Conservation (phyloP, 2,329 filamentous ascomycete species). For the Phialophora expanda region DNA sequence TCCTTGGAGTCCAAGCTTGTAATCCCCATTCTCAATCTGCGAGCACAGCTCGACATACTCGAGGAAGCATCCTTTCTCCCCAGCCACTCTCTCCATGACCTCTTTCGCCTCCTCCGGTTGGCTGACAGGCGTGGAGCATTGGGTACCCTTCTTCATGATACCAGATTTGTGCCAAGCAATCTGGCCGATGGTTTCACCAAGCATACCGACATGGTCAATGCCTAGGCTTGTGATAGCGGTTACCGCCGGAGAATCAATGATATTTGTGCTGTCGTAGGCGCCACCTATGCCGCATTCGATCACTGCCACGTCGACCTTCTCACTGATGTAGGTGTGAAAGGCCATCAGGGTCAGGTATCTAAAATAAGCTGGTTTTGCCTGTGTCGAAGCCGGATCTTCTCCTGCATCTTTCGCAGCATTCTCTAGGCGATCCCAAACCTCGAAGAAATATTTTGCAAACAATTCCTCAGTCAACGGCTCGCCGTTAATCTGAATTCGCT, state of each 20-base stretch:
- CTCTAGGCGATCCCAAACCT: constrained; percentile 75
- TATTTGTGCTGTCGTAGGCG: constrained; percentile 90
- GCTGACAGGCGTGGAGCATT: constrained; percentile 68
- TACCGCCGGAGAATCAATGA: constrained; percentile 72
- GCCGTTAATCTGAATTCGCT: constrained; percentile 82
- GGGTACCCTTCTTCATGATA: constrained; percentile 73
- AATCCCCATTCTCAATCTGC: constrained; percentile 49
- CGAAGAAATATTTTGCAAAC: constrained; percentile 81
- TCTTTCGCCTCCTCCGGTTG: constrained; percentile 55
- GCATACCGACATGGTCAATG: constrained; percentile 81
- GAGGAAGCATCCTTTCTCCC: constrained; percentile 56
- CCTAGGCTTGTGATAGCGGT: constrained; percentile 79
- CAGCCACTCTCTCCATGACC: constrained; percentile 62
- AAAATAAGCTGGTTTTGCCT: constrained; percentile 86
- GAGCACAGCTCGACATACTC: constrained; percentile 52
- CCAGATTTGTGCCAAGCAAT: constrained; percentile 95
- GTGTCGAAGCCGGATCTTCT: constrained; percentile 55
- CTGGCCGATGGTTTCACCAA: constrained; percentile 77
- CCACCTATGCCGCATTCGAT: constrained; percentile 95
- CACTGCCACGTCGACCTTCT: constrained; percentile 77
- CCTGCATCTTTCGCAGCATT: constrained; percentile 58
- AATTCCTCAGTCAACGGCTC: constrained; percentile 68
- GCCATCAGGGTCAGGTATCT: constrained; percentile 88
- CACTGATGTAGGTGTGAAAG: constrained; percentile 77
- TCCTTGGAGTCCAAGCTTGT: constrained; percentile 64